Evolutionary conservation across 1,139 yeast genomes (phyloP).

Genomic region (Taphrina wiesneri): DNA sequence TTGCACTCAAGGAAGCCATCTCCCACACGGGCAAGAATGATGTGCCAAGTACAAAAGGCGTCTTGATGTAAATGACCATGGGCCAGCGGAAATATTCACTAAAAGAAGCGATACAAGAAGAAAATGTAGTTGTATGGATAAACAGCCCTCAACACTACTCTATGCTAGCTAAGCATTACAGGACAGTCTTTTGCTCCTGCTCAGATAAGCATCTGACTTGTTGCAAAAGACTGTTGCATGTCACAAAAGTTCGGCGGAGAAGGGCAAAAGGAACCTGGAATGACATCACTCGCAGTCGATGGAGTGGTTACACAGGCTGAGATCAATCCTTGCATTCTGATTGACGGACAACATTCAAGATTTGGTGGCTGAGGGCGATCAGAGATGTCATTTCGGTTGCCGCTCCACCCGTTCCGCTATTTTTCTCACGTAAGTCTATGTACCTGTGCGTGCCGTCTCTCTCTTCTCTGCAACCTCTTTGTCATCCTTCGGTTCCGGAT

Average conservation of each 20-base stretch:
- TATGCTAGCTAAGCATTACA: too few species aligned
- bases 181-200: not conserved
- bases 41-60: conserved; percentile 96
- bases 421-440: not conserved
- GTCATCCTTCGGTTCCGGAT: too few species aligned
- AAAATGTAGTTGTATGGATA: too few species aligned
- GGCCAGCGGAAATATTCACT: not conserved
- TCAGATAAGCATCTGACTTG: too few species aligned
- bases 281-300: not conserved
- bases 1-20: conserved; percentile 85
- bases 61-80: conserved; percentile 48
- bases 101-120: not conserved
- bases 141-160: too few species aligned
- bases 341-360: not conserved
- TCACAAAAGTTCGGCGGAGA: too few species aligned
- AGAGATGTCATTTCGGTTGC: not conserved
- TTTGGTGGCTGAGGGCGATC: not conserved
- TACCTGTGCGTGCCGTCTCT: not conserved
- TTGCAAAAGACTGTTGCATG: too few species aligned
- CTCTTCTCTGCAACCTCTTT: not conserved
- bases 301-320: not conserved
- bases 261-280: too few species aligned
- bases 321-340: not conserved
- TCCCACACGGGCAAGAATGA: conserved; percentile 82
- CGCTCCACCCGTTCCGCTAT: not conserved